These are phyloP conservation scores for Rhinocladiella mackenziei DNA, from an alignment of 2,329 filamentous ascomycete species.

Conservation along the genomic window DNA sequence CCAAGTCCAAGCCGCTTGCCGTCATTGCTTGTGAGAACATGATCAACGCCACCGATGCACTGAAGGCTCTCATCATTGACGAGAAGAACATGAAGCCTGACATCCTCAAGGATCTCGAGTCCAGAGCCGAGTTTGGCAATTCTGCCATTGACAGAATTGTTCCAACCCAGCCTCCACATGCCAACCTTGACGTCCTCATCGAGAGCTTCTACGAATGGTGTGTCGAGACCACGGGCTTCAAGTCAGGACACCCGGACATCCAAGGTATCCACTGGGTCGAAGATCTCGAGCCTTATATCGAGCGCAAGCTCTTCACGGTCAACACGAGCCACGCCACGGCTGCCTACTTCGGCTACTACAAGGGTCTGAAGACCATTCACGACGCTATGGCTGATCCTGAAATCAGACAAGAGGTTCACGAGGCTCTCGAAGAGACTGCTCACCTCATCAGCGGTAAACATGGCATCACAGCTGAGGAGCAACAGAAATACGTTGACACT, in stretches of 20 bases:
- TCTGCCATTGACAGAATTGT: conserved; percentile 98
- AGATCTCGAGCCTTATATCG: conserved; percentile 89
- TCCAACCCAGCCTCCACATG: conserved; percentile 74
- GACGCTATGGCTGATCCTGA: conserved; percentile 77
- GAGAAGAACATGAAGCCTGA: conserved; percentile 66
- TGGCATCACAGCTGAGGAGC: conserved; percentile 67
- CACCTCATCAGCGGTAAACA: conserved; percentile 83
- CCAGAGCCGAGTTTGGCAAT: conserved; percentile 87
- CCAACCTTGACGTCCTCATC: conserved; percentile 85
- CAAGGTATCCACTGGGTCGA: conserved; percentile 90
- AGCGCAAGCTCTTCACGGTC: conserved; percentile 99
- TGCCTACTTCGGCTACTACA: conserved; percentile 89
- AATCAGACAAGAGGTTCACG: conserved; percentile 75
- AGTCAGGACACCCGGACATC: conserved; percentile 66
- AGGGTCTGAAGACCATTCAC: conserved; percentile 80
- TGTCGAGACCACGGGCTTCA: conserved; percentile 82
- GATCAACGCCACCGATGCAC: conserved; percentile 86
- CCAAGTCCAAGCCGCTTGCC: conserved; percentile 64
- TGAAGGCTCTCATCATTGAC: conserved; percentile 74
- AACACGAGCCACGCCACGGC: conserved; percentile 97
- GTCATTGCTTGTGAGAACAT: conserved; percentile 99
- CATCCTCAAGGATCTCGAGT: conserved; percentile 53
- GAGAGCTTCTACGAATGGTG: conserved; percentile 99
- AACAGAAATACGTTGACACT: conserved; percentile 82
- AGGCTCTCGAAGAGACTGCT: conserved; percentile 79